Evolutionary conservation across 129 eudicot species (phyloP).

Genomic region (Chrysanthemum seticuspe): DNA sequence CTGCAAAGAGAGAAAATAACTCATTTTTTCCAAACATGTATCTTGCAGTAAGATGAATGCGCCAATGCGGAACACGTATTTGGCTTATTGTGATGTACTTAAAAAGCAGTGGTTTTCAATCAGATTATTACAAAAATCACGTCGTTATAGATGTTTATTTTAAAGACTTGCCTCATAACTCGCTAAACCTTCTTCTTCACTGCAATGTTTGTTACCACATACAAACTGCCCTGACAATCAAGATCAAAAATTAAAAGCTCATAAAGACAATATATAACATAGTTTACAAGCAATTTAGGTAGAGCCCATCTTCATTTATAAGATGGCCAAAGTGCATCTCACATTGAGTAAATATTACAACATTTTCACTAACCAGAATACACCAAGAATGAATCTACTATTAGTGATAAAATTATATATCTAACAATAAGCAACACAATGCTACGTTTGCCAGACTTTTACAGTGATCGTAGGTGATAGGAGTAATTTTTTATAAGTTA

Average conservation of each 20-base stretch:
- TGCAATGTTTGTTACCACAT: slow-evolving; percentile 97
- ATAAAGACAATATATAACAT: neutral
- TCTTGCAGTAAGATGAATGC: neutral
- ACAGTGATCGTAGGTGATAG: neutral
- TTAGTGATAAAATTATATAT: too few species aligned
- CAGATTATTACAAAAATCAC: too few species aligned
- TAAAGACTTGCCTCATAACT: slow-evolving; percentile 80
- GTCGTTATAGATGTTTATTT: neutral
- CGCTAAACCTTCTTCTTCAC: slow-evolving; percentile 67
- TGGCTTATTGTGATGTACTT: too few species aligned
- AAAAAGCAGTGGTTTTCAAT: too few species aligned
- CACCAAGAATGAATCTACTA: neutral
- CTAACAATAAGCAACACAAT: too few species aligned
- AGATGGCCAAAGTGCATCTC: neutral
- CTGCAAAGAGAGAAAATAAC: slow-evolving; percentile 41
- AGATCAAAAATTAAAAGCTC: slow-evolving; percentile 23
- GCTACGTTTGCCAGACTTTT: too few species aligned
- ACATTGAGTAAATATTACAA: neutral
- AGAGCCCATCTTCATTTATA: neutral
- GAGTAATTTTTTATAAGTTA: too few species aligned
- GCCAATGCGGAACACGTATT: too few species aligned
- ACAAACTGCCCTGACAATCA: slow-evolving; percentile 90
- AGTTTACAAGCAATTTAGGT: slow-evolving; percentile 1
- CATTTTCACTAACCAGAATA: slow-evolving; percentile 9
- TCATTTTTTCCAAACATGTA: slow-evolving; percentile 2